Evolutionary conservation across 805 yeast genomes (phyloP), one percentile per base, ranked within the genome.

Genomic region (Ogataea nonfermentans): DNA sequence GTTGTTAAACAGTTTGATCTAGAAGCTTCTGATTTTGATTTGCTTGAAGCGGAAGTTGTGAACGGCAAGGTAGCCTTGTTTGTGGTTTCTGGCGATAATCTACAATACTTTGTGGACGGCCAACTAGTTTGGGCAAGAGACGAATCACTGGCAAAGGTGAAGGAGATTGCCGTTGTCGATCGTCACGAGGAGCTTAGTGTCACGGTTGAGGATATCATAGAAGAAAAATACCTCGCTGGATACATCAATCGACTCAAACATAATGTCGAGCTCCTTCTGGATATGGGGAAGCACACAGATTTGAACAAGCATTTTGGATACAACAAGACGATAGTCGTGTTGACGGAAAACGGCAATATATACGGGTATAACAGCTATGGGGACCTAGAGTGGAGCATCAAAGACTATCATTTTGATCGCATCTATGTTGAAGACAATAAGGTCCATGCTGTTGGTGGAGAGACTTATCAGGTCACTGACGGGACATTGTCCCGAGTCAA

Each of bases 271-370:
- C 44, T 40, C 28, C 44, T 49, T 20, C 40, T 46, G 34, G 39
- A 15, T 6, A 33, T 43, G 25, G 45, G n/a, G 38, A 58, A 46
- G 14, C 55, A n/a, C 30, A 25, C 37, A 11, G 45, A 43, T 25
- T 34, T 25, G 19, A 37, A 42, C 24, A 37, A 41, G 10, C 66
- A 59, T 20, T 76, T 77, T 60, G 81, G 81, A 1, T 66, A 71
- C 24, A 52, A 59, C 6, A 76, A 76, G 41, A 53, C 56, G 4
- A 44, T 77, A 19, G 55, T 76, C 2, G 64, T 66, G 1, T 63
- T 71, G 2, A 68, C 77, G 0, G 49, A 54, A 9, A 55, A 55
- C 31, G 73, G 74, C 4, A 64, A 62, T 32, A 35, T 80, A 1
- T 56, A 69, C 8, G 77, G 75, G 1, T 53, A 76, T 12, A 66